phyloP scores from a whole-genome alignment of 2,329 filamentous ascomycete species.

The Cercospora zeina region DNA sequence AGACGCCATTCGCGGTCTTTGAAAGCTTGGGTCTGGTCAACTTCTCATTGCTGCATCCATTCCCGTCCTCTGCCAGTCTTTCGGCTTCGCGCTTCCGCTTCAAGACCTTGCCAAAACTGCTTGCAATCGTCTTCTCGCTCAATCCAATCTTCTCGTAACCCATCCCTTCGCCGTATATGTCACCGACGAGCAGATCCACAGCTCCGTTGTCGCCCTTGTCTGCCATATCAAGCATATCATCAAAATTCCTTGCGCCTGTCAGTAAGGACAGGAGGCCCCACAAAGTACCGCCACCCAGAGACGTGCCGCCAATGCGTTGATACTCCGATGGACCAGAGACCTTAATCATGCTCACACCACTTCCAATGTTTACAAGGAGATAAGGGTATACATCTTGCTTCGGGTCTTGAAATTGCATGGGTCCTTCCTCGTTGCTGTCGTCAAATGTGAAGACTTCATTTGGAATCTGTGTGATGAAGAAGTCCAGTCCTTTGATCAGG shows the following conservation, averaged over 20 bases:
- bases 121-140: conserved; percentile 93
- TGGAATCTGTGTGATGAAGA: conserved; percentile 98
- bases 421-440: conserved; percentile 65
- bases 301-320: conserved; percentile 90
- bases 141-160: conserved; percentile 96
- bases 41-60: conserved; percentile 57
- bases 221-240: conserved; percentile 93
- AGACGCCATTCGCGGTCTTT: conserved; percentile 26
- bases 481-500: conserved; percentile 88
- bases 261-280: conserved; percentile 92
- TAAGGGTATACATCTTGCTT: conserved; percentile 89
- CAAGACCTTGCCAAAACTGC: conserved; percentile 95
- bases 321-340: conserved; percentile 85
- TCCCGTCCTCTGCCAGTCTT: conserved; percentile 71
- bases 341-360: conserved; percentile 95
- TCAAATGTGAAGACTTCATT: conserved; percentile 96
- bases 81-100: conserved; percentile 87
- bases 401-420: conserved; percentile 83
- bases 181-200: conserved; percentile 95
- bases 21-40: conserved; percentile 36
- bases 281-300: conserved; percentile 91
- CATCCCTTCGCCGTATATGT: conserved; percentile 96
- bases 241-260: conserved; percentile 92
- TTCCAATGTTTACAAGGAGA: conserved; percentile 96
- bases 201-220: conserved; percentile 87